Conservation (phyloP, 306 rosid genomes). For the Begonia masoniana region DNA sequence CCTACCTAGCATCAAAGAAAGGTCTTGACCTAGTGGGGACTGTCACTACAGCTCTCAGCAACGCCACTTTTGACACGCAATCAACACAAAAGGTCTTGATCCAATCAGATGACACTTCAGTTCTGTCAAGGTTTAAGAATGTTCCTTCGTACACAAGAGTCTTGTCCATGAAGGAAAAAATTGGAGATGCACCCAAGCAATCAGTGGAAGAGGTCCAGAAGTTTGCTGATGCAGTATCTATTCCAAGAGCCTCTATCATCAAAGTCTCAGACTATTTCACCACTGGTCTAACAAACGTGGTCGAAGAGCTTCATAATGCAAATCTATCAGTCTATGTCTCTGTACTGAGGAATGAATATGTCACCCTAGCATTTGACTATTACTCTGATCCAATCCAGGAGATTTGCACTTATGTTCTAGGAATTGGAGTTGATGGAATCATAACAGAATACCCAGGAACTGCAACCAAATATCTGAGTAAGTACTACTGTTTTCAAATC, state of each 20-base stretch:
- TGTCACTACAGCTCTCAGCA: conserved; percentile 39
- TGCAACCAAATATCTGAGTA: conserved; percentile 55
- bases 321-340: conserved; percentile 42
- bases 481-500: conserved; percentile 12
- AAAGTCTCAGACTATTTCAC: conserved; percentile 12
- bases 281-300: conserved; percentile 23
- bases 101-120: conserved; percentile 77
- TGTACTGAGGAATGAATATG: conserved; percentile 50
- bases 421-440: conserved; percentile 42
- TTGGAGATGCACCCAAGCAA: conserved; percentile 25
- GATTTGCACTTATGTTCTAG: conserved; percentile 40
- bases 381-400: conserved; percentile 54
- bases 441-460: conserved; percentile 69
- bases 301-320: conserved; percentile 38
- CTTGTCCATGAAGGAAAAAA: background rate
- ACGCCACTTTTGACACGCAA: conserved; percentile 65
- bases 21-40: conserved; percentile 56
- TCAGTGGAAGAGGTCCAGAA: conserved; percentile 52
- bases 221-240: conserved; percentile 48
- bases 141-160: conserved; percentile 4
- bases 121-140: conserved; percentile 20
- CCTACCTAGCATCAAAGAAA: conserved; percentile 63
- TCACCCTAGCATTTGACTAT: conserved; percentile 50
- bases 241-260: conserved; percentile 20
- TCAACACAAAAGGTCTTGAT: conserved; percentile 49